Evolutionary conservation across 2,329 filamentous ascomycete species (phyloP).

Genomic region (Emmonsiellopsis sp.): DNA sequence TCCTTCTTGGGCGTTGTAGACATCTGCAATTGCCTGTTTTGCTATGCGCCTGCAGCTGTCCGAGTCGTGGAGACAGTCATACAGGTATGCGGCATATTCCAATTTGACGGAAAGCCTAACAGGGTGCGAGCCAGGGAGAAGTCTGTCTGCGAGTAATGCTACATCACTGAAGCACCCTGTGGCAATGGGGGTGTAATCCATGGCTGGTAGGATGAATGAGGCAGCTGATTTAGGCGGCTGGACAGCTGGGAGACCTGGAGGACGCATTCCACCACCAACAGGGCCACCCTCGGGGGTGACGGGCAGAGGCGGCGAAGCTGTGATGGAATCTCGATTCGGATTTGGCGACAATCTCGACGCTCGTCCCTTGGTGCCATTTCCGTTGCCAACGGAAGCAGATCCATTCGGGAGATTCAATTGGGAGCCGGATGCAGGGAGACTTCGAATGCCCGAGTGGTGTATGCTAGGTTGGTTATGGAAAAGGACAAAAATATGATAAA

Average conservation of each 20-base stretch:
- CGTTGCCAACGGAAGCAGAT: constrained; percentile 8
- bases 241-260: constrained; percentile 28
- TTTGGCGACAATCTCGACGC: constrained; percentile 7
- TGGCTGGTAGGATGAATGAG: constrained; percentile 68
- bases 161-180: constrained; percentile 73
- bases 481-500: constrained; percentile 92
- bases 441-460: constrained; percentile 48
- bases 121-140: constrained; percentile 81
- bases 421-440: constrained; percentile 18
- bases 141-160: constrained; percentile 59
- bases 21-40: constrained; percentile 74
- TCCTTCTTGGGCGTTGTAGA: constrained; percentile 81
- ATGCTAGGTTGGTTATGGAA: constrained; percentile 87
- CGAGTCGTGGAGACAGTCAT: constrained; percentile 80
- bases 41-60: constrained; percentile 68
- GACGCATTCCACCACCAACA: constrained; percentile 42
- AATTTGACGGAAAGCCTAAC: constrained; percentile 81
- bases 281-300: constrained; percentile 49
- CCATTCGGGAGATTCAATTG: constrained; percentile 19
- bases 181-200: constrained; percentile 76
- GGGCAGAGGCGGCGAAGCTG: constrained; percentile 36
- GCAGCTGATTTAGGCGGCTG: constrained; percentile 37
- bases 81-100: constrained; percentile 86
- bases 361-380: background rate
- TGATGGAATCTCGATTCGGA: constrained; percentile 28